Evolutionary conservation across 352 stramenopile genomes (phyloP), one percentile per base, ranked within the genome.

Genomic region (Elongisporangium anandrum): DNA sequence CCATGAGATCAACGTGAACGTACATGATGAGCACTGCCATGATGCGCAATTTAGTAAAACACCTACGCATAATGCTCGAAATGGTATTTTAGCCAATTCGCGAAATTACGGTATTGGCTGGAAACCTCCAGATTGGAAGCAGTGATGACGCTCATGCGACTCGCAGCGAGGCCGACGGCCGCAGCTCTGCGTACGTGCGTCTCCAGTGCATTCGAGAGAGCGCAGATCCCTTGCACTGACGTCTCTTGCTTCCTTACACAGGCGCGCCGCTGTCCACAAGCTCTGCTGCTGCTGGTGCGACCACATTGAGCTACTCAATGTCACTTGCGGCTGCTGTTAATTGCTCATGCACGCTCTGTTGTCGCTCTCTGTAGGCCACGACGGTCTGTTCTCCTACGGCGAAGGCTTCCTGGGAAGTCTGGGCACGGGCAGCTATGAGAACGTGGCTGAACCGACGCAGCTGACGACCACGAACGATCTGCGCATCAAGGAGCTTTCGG

Each of bases 371-470:
- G 34, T 45, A 45, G 34, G 34, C 34, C 34, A 45, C 34, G 34
- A 45, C 38, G 61, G 69, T n/a, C 29, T 95, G 20, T 84, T 81
- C 26, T 93, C 83, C 21, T 95, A 91, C 48, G 85, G 85, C 13
- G 81, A 91, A 53, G 85, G 85, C 26, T 93, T 87, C 53, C 60
- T 95, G 24, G 85, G 85, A 41, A 77, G 81, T 26, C 66, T 95
- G 22, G 85, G 85, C 52, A 88, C 79, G 1, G 83, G 81, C 13
- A 72, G 61, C 41, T 95, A 91, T 60, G 74, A 82, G 12, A 69
- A 77, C 57, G 72, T 92, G 12, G 56, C 58, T 17, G 50, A 54
- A 10, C 85, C 82, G 7, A 81, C 72, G 24, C 67, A 64, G 38
- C 63, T 92, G n/a, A 59, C 54, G 2, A 73, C 66, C 41, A 87